Percentiles rank a stretch among this genome's conserved stretches.
Evolutionary conservation across 805 yeast genomes (phyloP).

Genomic region (Gaillardinia entomophila): DNA sequence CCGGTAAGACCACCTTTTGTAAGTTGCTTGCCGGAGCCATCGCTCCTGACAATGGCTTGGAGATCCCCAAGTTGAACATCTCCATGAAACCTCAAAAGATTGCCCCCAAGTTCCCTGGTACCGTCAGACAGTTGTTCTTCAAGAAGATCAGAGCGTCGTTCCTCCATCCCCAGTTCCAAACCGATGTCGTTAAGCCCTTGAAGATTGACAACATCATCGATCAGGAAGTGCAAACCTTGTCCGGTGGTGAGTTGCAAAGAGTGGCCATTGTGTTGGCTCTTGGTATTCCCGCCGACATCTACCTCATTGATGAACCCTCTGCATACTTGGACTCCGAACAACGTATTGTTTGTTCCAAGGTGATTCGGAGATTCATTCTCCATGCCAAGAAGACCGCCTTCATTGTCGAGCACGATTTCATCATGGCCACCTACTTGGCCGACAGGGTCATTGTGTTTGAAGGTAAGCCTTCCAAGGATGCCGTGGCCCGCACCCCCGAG

Average conservation of each 20-base stretch:
- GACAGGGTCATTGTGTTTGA: conserved; percentile 98
- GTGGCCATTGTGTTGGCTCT: conserved; percentile 94
- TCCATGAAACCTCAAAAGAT: conserved; percentile 99
- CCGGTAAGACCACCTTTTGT: conserved; percentile 98
- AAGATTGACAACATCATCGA: conserved; percentile 91
- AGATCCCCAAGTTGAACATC: conserved; percentile 83
- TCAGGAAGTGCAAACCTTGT: conserved; percentile 94
- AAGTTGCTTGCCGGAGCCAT: conserved; percentile 90
- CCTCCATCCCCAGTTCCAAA: conserved; percentile 95
- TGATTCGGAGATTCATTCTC: conserved; percentile 90
- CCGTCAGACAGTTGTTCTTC: conserved; percentile 95
- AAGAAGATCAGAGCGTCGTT: conserved; percentile 93
- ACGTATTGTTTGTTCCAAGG: conserved; percentile 98
- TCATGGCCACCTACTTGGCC: conserved; percentile 99
- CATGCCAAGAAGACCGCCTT: conserved; percentile 99
- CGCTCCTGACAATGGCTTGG: conserved; percentile 74
- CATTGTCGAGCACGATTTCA: conserved; percentile 98
- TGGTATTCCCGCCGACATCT: conserved; percentile 93
- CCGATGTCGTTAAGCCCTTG: conserved; percentile 95
- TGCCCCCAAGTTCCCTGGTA: conserved; percentile 98
- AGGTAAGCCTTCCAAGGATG: conserved; percentile 84
- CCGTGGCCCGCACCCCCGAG: conserved; percentile 86
- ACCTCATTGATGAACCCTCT: conserved; percentile 97
- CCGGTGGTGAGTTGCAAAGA: conserved; percentile 99
- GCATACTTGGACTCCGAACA: conserved; percentile 99